Conservation (phyloP, 148 eudicot genomes). For the Cornus suecica region DNA sequence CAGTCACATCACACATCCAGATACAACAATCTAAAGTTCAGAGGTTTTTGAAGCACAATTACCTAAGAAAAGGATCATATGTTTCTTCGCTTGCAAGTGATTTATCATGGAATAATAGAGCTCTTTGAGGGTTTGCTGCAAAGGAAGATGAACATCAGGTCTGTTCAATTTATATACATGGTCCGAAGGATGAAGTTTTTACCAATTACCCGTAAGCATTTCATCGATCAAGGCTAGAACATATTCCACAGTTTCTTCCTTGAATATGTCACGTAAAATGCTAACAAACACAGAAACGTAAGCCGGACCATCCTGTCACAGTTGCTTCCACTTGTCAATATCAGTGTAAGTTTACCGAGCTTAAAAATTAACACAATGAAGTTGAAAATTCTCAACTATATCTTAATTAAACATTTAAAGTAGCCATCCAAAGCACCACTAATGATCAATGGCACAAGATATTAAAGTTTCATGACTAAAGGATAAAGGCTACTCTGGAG, state of each 20-base stretch:
- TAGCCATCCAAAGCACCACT: constrained; percentile 3
- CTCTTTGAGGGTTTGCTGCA: constrained; percentile 92
- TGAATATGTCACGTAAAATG: constrained; percentile 82
- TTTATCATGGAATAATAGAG: constrained; percentile 79
- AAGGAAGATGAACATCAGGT: constrained; percentile 17
- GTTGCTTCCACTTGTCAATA: constrained; percentile 15
- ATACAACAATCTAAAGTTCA: not conserved
- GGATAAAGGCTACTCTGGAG: constrained; percentile 7
- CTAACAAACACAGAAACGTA: constrained; percentile 76
- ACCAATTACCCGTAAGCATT: constrained; percentile 72
- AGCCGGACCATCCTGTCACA: constrained; percentile 90
- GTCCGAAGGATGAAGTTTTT: not conserved
- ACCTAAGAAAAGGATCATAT: constrained; percentile 90
- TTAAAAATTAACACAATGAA: too few relatives aligned
- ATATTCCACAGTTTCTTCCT: constrained; percentile 98
- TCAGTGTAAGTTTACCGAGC: constrained; percentile 1
- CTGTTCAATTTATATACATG: not conserved
- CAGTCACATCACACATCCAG: not conserved
- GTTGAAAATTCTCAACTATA: not conserved
- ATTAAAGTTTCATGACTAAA: not conserved
- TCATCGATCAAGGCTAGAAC: constrained; percentile 88
- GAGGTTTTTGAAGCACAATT: constrained; percentile 10
- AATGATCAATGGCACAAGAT: not conserved
- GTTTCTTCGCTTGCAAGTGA: constrained; percentile 82
- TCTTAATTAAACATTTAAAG: not conserved